Evolutionary conservation across 1,284 basidiomycete genomes (phyloP).

Genomic region (Uromyces viciae-fabae): DNA sequence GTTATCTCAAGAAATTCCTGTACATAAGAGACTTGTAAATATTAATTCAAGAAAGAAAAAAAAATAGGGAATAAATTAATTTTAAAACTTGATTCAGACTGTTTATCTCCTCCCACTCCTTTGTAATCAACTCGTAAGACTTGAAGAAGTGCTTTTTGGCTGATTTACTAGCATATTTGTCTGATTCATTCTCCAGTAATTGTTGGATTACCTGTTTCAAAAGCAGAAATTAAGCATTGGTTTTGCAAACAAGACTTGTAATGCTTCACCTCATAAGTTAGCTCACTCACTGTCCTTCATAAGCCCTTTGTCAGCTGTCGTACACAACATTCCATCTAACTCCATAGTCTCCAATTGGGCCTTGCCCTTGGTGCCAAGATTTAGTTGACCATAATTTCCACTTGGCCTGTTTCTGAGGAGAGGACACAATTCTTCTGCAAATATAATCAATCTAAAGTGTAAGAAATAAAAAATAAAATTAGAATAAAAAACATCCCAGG

Average conservation of each 20-base stretch:
- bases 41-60: background rate
- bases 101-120: background rate
- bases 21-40: background rate
- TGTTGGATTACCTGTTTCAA: background rate
- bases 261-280: background rate
- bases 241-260: too few species aligned
- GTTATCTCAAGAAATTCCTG: background rate
- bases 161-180: background rate
- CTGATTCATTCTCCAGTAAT: background rate
- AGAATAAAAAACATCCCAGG: too few species aligned
- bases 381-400: slow-evolving; percentile 7
- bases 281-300: background rate
- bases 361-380: background rate
- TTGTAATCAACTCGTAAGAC: background rate
- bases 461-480: background rate
- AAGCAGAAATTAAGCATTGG: too few species aligned
- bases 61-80: background rate
- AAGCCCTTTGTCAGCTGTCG: background rate
- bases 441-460: background rate
- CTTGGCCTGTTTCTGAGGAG: background rate
- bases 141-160: background rate
- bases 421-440: background rate
- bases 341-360: background rate
- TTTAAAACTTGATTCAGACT: background rate
- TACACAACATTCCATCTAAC: slow-evolving; percentile 1